A percentile compares a stretch with the other conserved stretches of the same genome.
Conservation (phyloP, 106 monocot genomes). For the Apostasia ramifera region DNA sequence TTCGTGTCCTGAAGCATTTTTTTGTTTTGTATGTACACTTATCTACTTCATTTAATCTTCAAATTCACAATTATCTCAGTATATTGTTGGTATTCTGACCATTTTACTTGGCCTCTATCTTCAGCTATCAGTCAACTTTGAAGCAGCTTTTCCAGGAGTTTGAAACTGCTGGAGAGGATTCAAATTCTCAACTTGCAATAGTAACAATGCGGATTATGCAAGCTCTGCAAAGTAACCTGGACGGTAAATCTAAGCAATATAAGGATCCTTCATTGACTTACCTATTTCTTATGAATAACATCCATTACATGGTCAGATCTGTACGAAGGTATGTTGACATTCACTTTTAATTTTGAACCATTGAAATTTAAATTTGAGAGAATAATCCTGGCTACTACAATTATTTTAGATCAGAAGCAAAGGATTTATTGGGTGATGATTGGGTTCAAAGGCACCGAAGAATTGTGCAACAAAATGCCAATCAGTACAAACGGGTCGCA, state of each 20-base stretch:
- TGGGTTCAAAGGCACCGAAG: constrained; percentile 54
- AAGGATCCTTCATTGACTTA: constrained; percentile 59
- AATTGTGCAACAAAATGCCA: constrained; percentile 51
- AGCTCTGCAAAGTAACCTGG: constrained; percentile 66
- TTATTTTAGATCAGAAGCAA: constrained; percentile 39
- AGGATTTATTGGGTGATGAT: constrained; percentile 53
- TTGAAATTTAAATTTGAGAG: neutral
- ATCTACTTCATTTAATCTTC: neutral
- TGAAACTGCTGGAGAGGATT: constrained; percentile 38
- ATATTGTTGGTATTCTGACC: constrained; percentile 2
- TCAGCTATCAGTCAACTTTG: constrained; percentile 83
- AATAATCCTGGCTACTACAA: neutral
- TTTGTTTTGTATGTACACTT: too few species aligned
- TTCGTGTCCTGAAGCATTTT: too few species aligned
- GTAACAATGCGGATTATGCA: constrained; percentile 84
- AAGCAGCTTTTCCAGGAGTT: constrained; percentile 84
- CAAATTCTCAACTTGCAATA: constrained; percentile 58
- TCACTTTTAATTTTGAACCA: neutral
- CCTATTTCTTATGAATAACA: constrained; percentile 74
- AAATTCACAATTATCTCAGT: neutral
- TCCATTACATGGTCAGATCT: constrained; percentile 71
- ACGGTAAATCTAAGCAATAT: constrained; percentile 71
- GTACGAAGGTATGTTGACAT: constrained; percentile 49
- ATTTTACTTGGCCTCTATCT: constrained; percentile 5
- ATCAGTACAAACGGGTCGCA: constrained; percentile 46